A percentile compares a stretch with the other conserved stretches of the same genome.
Evolutionary conservation across 495 filamentous ascomycete genomes (phyloP).

Genomic region (Pyronema domesticum): DNA sequence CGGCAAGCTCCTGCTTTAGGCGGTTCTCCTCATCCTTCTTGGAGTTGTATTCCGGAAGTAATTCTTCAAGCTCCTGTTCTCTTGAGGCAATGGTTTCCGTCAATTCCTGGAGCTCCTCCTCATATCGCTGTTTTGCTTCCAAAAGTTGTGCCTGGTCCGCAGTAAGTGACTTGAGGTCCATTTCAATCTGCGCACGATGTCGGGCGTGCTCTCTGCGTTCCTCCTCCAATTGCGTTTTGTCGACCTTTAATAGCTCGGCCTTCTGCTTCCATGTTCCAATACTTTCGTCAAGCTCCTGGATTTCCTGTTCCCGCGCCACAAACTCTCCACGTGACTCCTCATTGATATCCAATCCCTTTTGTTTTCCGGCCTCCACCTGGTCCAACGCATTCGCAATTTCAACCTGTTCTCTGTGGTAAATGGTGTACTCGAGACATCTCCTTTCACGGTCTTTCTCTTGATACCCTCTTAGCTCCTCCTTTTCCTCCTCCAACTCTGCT

Average conservation of each 20-base stretch:
- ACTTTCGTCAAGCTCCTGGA: constrained; percentile 48
- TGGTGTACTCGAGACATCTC: constrained; percentile 82
- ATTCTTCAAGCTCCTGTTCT: constrained; percentile 51
- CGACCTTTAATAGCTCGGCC: constrained; percentile 71
- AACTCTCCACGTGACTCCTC: constrained; percentile 66
- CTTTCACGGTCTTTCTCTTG: constrained; percentile 91
- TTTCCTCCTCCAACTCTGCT: constrained; percentile 83
- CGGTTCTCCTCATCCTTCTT: constrained; percentile 54
- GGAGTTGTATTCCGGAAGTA: constrained; percentile 56
- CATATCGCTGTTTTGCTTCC: constrained; percentile 61
- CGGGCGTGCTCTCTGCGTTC: constrained; percentile 68
- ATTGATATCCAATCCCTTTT: constrained; percentile 62
- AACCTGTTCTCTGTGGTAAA: constrained; percentile 74
- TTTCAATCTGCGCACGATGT: constrained; percentile 61
- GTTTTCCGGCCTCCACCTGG: constrained; percentile 62
- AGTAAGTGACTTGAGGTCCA: constrained; percentile 61
- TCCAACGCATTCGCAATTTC: constrained; percentile 59
- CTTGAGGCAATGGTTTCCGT: constrained; percentile 55
- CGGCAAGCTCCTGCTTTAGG: constrained; percentile 49
- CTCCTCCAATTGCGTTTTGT: constrained; percentile 72
- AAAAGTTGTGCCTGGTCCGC: constrained; percentile 42
- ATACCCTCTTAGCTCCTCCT: constrained; percentile 78
- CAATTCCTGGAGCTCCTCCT: constrained; percentile 54
- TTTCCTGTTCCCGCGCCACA: constrained; percentile 60
- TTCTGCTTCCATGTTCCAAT: constrained; percentile 64